Evolutionary conservation across 1,284 basidiomycete genomes (phyloP), one percentile per base, ranked within the genome.

Genomic region (Xerocomus alliaceus): DNA sequence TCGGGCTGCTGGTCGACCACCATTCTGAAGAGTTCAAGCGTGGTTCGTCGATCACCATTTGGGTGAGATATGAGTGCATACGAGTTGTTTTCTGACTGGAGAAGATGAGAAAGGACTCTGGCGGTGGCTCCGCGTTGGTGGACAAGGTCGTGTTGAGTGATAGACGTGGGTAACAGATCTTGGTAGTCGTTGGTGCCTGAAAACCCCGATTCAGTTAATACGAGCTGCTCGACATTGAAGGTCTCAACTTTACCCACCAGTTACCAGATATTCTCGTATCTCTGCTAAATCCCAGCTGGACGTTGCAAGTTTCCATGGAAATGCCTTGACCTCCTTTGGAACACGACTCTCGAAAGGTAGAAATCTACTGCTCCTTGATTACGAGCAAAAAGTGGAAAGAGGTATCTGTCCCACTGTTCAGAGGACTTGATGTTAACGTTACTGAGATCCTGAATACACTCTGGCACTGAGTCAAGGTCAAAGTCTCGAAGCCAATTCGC

Each of bases 291-390:
- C 45, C 45, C 45, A 47, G 20, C 45, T 47, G 10, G 45, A 47
- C 5, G 5, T 17, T 13, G 28, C 20, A 18, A 47, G 45, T 64
- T 83, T 85, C 28, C 69, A 61, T 0, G 75, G 76, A 56, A 83
- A 85, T 41, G 83, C 78, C 53, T 81, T 81, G 0, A 80, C 81
- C 48, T 60, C 62, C 2, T 20, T 59, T 3, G 62, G 62, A 18
- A 63, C 12, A 64, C 62, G 0, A 64, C 50, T 13, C 29, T 70
- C 0, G 79, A 75, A 17, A 86, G 72, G 65, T 76, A 86, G 66
- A 86, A 86, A 58, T 85, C 73, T 35, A 85, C 67, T 6, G 77
- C 74, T 0, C 72, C 74, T 41, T 78, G 72, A 58, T 82, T 83
- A 15, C 58, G 60, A 5, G 61, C 62, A 60, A 84, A 81, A 0